Conservation (phyloP, 2,329 filamentous ascomycete genomes). For the Botrytis tulipae region DNA sequence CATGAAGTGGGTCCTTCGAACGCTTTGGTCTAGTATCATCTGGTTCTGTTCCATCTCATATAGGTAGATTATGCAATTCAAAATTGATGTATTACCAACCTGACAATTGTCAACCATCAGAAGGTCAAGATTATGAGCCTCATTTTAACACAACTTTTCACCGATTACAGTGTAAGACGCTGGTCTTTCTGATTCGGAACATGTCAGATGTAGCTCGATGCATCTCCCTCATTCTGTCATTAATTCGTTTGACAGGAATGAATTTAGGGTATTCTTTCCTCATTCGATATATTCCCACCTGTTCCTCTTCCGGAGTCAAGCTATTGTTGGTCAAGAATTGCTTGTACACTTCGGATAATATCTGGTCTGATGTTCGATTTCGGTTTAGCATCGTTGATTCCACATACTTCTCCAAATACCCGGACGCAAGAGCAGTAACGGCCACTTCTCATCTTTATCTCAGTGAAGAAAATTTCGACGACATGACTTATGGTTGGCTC, state of each 20-base stretch:
- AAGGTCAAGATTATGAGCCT: conserved; percentile 17
- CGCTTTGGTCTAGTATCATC: not conserved
- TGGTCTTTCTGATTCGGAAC: not conserved
- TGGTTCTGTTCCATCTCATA: not conserved
- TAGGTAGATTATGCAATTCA: conserved; percentile 8
- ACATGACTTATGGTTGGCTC: not conserved
- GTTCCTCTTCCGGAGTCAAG: not conserved
- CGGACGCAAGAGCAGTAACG: not conserved
- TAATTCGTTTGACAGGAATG: not conserved
- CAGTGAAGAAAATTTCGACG: not conserved
- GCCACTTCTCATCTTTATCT: not conserved
- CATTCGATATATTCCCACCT: not conserved
- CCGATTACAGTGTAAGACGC: conserved; percentile 11
- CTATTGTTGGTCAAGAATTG: not conserved
- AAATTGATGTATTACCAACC: conserved; percentile 7
- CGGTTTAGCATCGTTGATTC: not conserved
- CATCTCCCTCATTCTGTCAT: not conserved
- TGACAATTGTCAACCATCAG: conserved; percentile 9
- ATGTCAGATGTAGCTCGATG: conserved; percentile 7
- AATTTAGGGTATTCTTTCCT: conserved; percentile 5
- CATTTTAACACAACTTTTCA: conserved; percentile 11
- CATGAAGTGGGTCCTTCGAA: not conserved
- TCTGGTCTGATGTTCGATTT: not conserved
- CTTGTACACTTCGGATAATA: not conserved
- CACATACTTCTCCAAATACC: not conserved